These are phyloP conservation scores for Aurifilum marmelostoma DNA, from an alignment of 2,329 filamentous ascomycete genomes.

Conservation along the genomic window DNA sequence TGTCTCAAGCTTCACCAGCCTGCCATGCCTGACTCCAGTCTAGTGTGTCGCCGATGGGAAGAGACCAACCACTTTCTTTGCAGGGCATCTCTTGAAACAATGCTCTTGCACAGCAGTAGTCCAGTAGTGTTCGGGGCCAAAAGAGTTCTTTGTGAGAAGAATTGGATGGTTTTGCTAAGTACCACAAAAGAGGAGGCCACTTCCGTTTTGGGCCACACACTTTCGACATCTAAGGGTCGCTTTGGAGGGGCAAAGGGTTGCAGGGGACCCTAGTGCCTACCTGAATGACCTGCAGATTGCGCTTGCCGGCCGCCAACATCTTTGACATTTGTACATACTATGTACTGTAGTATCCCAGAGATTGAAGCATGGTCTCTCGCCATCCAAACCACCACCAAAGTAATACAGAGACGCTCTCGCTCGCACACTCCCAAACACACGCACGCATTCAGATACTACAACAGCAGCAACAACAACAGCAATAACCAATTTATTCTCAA, in stretches of 20 bases:
- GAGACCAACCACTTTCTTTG: neutral
- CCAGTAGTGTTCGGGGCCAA: too few species aligned
- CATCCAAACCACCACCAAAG: neutral
- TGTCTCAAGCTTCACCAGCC: neutral
- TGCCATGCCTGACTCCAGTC: neutral
- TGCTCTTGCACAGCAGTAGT: neutral
- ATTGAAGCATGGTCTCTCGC: neutral
- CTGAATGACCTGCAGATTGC: neutral
- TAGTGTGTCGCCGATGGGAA: neutral
- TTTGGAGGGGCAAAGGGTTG: neutral
- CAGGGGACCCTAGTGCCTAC: neutral
- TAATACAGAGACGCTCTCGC: neutral
- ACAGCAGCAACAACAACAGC: too few species aligned
- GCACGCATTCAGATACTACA: neutral
- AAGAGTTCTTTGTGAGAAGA: neutral
- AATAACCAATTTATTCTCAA: neutral
- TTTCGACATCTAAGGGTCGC: neutral
- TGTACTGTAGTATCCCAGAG: neutral
- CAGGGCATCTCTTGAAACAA: neutral
- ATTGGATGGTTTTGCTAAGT: neutral
- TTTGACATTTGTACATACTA: neutral
- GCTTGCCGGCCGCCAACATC: constrained; percentile 6
- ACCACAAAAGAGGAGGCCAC: neutral
- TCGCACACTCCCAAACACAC: neutral
- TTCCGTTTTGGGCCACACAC: neutral